Percentiles rank a stretch among this genome's conserved stretches.
Evolutionary conservation across 2,329 filamentous ascomycete genomes (phyloP).

Genomic region (Fusarium sp.): DNA sequence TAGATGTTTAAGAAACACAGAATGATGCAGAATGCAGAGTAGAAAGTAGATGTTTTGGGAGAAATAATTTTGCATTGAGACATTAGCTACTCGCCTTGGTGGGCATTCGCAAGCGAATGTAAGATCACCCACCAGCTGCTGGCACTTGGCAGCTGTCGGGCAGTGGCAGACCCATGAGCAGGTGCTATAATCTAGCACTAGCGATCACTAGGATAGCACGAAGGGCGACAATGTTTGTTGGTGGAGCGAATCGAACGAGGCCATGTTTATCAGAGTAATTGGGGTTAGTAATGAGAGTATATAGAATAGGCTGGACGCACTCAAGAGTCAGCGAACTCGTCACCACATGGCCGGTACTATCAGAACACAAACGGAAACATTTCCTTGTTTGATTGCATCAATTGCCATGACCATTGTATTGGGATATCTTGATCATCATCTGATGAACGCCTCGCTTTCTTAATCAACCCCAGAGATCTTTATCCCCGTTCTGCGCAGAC

Average conservation of each 20-base stretch:
- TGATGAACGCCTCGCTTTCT: background rate
- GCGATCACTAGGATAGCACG: background rate
- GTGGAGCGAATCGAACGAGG: background rate
- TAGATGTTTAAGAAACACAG: background rate
- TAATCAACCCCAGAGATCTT: background rate
- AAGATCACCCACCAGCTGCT: background rate
- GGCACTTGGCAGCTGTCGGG: background rate
- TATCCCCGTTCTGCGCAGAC: fast-evolving
- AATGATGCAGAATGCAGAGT: fast-evolving
- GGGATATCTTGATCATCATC: no score
- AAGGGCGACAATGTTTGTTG: background rate
- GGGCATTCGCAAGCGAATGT: no score
- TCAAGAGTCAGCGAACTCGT: no score
- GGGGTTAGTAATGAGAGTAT: fast-evolving
- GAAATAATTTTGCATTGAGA: fast-evolving
- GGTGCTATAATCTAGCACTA: background rate
- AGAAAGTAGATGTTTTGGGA: no score
- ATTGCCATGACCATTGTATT: background rate
- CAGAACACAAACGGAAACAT: background rate
- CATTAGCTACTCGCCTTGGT: background rate
- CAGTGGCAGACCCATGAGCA: background rate
- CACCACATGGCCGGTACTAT: background rate
- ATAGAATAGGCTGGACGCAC: fast-evolving
- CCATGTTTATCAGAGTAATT: background rate
- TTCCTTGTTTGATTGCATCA: fast-evolving